Base-by-base conservation (phyloP, 306 rosid species). In the Cyclanthera cordifolia region DNA sequence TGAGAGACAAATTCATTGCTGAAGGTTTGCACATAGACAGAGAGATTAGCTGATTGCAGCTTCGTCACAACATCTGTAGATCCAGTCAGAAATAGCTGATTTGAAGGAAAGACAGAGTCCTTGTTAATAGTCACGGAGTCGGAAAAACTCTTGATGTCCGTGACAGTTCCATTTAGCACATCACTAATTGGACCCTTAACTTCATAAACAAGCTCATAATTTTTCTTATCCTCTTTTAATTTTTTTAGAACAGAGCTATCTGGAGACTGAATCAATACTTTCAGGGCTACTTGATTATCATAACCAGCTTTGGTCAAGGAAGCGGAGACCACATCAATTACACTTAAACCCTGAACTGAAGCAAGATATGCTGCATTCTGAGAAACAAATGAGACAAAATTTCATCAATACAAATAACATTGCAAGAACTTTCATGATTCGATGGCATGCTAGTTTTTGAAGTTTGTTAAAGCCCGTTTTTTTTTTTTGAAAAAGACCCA, bases 301-400 rank as follows among this genome's bases (percentile, higher is more conserved):
- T 86, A 86, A 67, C 95, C 87, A 77, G 97, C 84, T 77, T 81
- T 81, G 30, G 74, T 79, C 78, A 94, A 80, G 53, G 86, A 79
- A n/a, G 16, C 43, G 6, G 76, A 68, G 73, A 90, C 92, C 48
- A 74, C 77, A 79, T 86, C 82, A 14, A 72, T 75, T 73, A 94
- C 86, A 76, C 82, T 41, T 67, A 94, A 67, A 43, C 81, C 70
- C 72, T 77, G 74, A 19, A 75, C 41, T 53, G 69, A 65, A 2
- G 91, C 92, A 71, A 94, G 96, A 76, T 90, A 94, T 28, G 87
- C 79, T 8, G 99, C 99, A 78, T 83, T 8, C 99, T 90, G 96
- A 78, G 51, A 79, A 48, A n/a, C 47, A 76, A 45, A 39, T 39
- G 46, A 65, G 70, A 66, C 41, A 25, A 46, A 8, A 46, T 66